These are phyloP conservation scores for Pichia phayaonensis DNA, from an alignment of 805 yeast species.

Conservation along the genomic window DNA sequence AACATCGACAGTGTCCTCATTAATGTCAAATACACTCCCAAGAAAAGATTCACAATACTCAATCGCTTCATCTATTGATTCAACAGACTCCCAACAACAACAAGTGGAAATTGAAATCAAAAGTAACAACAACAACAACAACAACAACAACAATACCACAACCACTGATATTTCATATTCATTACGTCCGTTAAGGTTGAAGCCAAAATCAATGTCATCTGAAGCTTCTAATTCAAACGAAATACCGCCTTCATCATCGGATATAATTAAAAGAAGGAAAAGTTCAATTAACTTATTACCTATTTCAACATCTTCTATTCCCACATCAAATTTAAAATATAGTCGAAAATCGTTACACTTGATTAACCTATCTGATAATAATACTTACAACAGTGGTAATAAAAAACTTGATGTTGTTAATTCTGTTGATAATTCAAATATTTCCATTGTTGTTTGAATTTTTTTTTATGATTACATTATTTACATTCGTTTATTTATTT, in stretches of 20 bases:
- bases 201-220: conserved; percentile 7
- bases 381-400: neutral
- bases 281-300: conserved; percentile 1
- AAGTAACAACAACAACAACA: neutral
- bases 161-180: neutral
- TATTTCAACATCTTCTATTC: conserved; percentile 1
- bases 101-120: neutral
- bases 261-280: neutral
- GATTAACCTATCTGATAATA: neutral
- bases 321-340: neutral
- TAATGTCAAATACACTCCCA: conserved; percentile 15
- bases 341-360: neutral
- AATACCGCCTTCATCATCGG: neutral
- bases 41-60: conserved; percentile 9
- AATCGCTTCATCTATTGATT: neutral
- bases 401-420: neutral
- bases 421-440: neutral
- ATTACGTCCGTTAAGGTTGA: conserved; percentile 13
- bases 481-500: neutral
- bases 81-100: neutral
- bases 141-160: neutral
- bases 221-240: neutral
- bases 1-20: conserved; percentile 14
- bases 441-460: neutral
- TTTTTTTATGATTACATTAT: neutral